Percentiles rank a stretch among this genome's conserved stretches.
Evolutionary conservation across 352 stramenopile genomes (phyloP).

Genomic region (Pythium utonaiense): DNA sequence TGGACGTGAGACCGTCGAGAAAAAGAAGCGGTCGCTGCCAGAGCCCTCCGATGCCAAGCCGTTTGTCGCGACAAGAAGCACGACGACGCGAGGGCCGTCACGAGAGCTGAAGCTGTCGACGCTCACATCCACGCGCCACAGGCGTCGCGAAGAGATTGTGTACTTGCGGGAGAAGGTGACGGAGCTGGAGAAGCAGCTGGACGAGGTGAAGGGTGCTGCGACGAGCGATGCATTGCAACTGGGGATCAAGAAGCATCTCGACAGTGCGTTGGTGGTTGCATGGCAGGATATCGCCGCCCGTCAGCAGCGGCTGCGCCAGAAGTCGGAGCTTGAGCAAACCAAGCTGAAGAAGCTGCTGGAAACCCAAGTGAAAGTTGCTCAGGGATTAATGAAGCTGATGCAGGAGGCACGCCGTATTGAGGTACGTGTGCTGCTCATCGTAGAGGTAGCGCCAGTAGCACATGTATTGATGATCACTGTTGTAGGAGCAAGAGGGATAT

Average conservation of each 20-base stretch:
- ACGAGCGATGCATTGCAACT: not conserved
- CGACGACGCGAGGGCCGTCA: not conserved
- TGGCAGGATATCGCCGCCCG: conserved; percentile 15
- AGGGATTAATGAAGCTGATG: conserved; percentile 25
- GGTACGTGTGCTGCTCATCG: not conserved
- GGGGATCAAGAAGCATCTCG: not conserved
- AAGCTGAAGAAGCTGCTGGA: conserved; percentile 23
- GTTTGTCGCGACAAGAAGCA: not conserved
- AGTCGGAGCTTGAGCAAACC: conserved; percentile 28
- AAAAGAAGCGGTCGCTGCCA: not conserved
- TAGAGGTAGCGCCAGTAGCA: no score
- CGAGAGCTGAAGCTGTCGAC: conserved; percentile 15
- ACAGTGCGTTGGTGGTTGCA: conserved; percentile 1
- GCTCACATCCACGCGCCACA: conserved; percentile 8
- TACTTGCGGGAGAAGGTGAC: conserved; percentile 9
- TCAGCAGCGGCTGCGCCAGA: conserved; percentile 11
- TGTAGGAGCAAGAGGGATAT: conserved; percentile 1
- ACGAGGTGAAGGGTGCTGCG: not conserved
- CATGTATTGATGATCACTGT: no score
- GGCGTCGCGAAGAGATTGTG: conserved; percentile 10
- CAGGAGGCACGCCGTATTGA: conserved; percentile 11
- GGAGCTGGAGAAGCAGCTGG: conserved; percentile 9
- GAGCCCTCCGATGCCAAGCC: not conserved
- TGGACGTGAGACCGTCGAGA: not conserved
- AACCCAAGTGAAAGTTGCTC: conserved; percentile 28